A percentile compares a stretch with the other conserved stretches of the same genome.
phyloP scores from a whole-genome alignment of 352 stramenopile species.

The Globisporangium radiosum region DNA sequence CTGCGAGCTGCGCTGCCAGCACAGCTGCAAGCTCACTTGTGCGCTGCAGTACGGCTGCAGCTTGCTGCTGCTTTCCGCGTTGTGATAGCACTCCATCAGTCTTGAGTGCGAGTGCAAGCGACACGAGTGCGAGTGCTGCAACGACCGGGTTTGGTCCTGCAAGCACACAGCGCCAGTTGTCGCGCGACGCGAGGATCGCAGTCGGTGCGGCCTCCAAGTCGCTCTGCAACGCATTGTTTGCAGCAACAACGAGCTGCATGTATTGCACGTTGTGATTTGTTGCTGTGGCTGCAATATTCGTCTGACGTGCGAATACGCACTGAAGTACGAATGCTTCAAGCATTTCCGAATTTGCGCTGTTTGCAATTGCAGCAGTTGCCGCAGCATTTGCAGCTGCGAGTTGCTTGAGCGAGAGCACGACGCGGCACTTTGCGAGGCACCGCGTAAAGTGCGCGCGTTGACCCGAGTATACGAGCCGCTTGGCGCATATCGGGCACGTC shows the following conservation, averaged over 20 bases:
- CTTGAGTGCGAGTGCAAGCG: background rate
- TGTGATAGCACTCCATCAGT: too few species aligned
- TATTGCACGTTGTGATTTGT: constrained; percentile 2
- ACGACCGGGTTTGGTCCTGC: constrained; percentile 8
- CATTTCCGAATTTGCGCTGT: background rate
- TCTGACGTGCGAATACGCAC: background rate
- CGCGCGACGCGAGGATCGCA: constrained; percentile 3
- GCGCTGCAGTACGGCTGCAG: background rate
- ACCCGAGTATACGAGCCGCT: constrained; percentile 5
- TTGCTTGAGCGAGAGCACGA: constrained; percentile 9
- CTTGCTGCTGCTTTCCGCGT: background rate
- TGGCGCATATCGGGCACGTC: constrained; percentile 11
- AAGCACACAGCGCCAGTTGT: constrained; percentile 3
- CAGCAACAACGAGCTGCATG: constrained; percentile 12
- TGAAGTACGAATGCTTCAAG: background rate
- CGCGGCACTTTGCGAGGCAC: constrained; percentile 9
- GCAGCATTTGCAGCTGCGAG: background rate
- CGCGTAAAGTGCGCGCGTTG: constrained; percentile 7
- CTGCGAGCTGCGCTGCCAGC: constrained; percentile 1
- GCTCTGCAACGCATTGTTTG: constrained; percentile 8
- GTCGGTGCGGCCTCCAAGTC: background rate
- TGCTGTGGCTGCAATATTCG: constrained; percentile 4
- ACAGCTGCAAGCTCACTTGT: background rate
- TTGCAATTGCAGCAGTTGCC: background rate
- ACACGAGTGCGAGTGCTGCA: constrained; percentile 9